Base-by-base conservation (phyloP, 805 yeast genomes). In the Saturnispora hagleri region DNA sequence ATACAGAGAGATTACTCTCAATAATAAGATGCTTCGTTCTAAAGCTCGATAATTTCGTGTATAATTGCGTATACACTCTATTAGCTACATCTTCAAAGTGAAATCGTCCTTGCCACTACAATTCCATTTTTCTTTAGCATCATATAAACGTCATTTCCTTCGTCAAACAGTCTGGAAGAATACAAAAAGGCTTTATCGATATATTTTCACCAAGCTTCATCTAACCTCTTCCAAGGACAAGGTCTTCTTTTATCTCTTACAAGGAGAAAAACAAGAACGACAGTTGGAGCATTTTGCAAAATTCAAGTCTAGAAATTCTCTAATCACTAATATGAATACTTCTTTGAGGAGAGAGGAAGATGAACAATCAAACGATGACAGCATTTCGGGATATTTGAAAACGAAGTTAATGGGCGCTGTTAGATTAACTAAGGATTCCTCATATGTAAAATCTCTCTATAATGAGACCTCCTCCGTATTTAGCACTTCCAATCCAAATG, bases 371-470 rank as follows among this genome's bases (percentile, higher is more conserved):
- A 46, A 55, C 4, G 65, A 60, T n/a, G 64, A 60, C 38, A 43
- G 60, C 10, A 47, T 57, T 5, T 55, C 60, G 1, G 51, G 62
- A 1, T 58, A 58, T 27, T 57, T 65, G 2, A 69, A 77, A 41
- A 73, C 69, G 53, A 69, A 75, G 50, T 56, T 79, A n/a, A 54
- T 70, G 38, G 77, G 74, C 27, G 71, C 76, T 18, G 80, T 80
- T 24, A 73, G 67, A 46, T 69, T 75, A 13, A 76, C 84, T 6
- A 69, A 75, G 56, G 80, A 77, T 46, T 60, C 67, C 8, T 66
- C 74, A 1, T 78, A 78, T 59, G 73, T 76, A 24, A 79, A 78
- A n/a, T 64, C 67, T 15, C 48, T 75, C 9, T 68, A 79, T 55
- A 60, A 58, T 46, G 62, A 61, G 43, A 53, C 57, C 5, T 55